Evolutionary conservation across 2,329 filamentous ascomycete species (phyloP), one percentile per base, ranked within the genome.

Genomic region (Cryphonectria nitschkei): DNA sequence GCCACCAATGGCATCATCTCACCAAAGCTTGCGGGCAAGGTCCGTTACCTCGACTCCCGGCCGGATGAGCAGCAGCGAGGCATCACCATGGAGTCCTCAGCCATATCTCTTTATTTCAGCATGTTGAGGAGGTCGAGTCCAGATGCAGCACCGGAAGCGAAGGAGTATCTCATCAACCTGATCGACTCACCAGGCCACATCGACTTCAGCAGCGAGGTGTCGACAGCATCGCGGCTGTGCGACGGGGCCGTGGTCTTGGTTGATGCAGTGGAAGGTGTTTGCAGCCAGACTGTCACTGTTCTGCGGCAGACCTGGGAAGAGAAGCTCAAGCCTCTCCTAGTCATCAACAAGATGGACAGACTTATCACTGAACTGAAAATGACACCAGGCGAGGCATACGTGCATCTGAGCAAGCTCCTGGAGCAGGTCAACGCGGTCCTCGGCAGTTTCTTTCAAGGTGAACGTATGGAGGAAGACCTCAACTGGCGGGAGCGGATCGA

Each of bases 1-100:
- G 95, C 96, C 81, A 98, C 96, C 75, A 99, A 99, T 88, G 96
- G 96, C 84, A 98, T 99, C 84, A 99, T 99, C 78, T 98, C 96
- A 41, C 93, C 95, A 69, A 98, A 98, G 80, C 87, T 98, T 78
- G 96, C 96, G 70, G 96, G 96, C 80, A 98, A 98, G 86, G 97
- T 99, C 81, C 92, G 96, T 75, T 99, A 98, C 78, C 90, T 99
- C 71, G 96, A 99, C 83, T 98, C 96, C 32, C 88, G 96, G 60
- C 95, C 95, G 1, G 96, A 99, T 81, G 96, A 99, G 81, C 96
- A 99, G 82, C 88, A 93, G 22, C 92, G 96, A 74, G 96, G 96
- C 70, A 99, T 99, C 78, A 99, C 96, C n/a, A 99, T 99, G 96
- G 96, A 99, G 81, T 98, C 96, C 0, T 98, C 95, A 7, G 96